Conservation (phyloP, 1,284 basidiomycete species). For the Golubevia sp. region DNA sequence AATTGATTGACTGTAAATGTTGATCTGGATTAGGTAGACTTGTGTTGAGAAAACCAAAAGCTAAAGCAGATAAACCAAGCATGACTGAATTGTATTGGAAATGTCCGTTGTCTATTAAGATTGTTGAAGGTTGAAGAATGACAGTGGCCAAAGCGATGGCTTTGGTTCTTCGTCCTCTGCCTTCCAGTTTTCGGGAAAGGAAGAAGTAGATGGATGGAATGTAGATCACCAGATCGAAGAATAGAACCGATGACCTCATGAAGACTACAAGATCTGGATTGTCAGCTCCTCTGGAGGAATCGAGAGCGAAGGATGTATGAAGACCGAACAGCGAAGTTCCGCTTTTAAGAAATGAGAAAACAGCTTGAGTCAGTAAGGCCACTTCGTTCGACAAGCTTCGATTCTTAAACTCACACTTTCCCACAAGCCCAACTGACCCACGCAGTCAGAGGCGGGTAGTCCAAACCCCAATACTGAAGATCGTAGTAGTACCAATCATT, state of each 20-base stretch:
- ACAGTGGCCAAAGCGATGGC: slow-evolving; percentile 64
- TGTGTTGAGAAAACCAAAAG: slow-evolving; percentile 46
- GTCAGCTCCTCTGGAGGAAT: slow-evolving; percentile 78
- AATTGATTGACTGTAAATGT: too few species aligned
- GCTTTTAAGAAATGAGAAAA: neutral
- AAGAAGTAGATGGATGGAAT: slow-evolving; percentile 68
- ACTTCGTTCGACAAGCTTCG: slow-evolving; percentile 5
- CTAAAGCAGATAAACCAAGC: slow-evolving; percentile 47
- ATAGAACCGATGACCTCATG: slow-evolving; percentile 79
- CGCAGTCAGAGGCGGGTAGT: slow-evolving; percentile 86
- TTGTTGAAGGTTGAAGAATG: slow-evolving; percentile 79
- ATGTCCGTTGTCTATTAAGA: slow-evolving; percentile 87
- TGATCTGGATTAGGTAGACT: slow-evolving; percentile 43
- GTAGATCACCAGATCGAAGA: slow-evolving; percentile 75
- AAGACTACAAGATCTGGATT: slow-evolving; percentile 72
- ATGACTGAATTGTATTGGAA: slow-evolving; percentile 70
- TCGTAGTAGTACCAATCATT: slow-evolving; percentile 84
- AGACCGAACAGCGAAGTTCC: slow-evolving; percentile 20
- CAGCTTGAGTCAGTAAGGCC: neutral
- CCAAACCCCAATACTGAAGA: slow-evolving; percentile 85
- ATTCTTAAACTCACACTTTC: slow-evolving; percentile 5
- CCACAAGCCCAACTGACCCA: slow-evolving; percentile 64
- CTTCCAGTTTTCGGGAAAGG: slow-evolving; percentile 33
- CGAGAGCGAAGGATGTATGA: slow-evolving; percentile 67
- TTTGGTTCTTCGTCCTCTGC: slow-evolving; percentile 41